phyloP scores from a whole-genome alignment of 176 grass and related monocot genomes.

The Triticum urartu region DNA sequence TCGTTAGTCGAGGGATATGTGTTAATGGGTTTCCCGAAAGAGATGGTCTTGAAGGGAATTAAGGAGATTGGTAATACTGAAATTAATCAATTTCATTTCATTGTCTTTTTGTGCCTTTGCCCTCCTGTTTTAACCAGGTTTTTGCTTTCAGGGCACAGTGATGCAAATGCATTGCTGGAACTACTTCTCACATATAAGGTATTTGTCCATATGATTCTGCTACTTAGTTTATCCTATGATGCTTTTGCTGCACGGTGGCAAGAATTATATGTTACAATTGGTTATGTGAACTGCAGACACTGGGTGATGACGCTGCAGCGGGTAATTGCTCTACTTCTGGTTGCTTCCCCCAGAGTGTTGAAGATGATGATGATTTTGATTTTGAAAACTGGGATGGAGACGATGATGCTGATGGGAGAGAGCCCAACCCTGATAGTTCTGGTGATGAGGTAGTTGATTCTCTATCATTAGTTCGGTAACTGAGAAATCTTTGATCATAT shows the following conservation, averaged over 20 bases:
- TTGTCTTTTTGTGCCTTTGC: conserved; percentile 11
- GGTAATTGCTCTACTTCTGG: conserved; percentile 28
- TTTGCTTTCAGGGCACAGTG: conserved; percentile 52
- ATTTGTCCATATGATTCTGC: not conserved
- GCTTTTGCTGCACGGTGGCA: not conserved
- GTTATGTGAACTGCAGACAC: conserved; percentile 42
- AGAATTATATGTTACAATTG: conserved; percentile 16
- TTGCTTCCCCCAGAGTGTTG: conserved; percentile 18
- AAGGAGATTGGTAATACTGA: conserved; percentile 46
- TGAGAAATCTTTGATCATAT: not conserved
- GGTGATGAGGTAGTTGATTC: conserved; percentile 11
- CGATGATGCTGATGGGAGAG: conserved; percentile 26
- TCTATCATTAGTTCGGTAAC: not conserved
- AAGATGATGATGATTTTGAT: conserved; percentile 29
- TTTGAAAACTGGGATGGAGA: conserved; percentile 47
- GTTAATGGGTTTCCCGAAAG: conserved; percentile 56
- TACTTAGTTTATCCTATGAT: conserved; percentile 16
- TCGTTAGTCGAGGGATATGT: conserved; percentile 36
- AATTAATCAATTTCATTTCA: conserved; percentile 18
- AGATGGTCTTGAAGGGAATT: conserved; percentile 50
- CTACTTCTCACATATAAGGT: conserved; percentile 71
- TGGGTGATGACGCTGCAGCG: conserved; percentile 39
- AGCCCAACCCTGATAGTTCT: conserved; percentile 40
- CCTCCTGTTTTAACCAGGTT: conserved; percentile 3
- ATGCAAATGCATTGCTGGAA: conserved; percentile 66